Percentiles rank a stretch among this genome's conserved stretches.
Conservation (phyloP, 2,329 filamentous ascomycete genomes). For the Talaromyces sp. region DNA sequence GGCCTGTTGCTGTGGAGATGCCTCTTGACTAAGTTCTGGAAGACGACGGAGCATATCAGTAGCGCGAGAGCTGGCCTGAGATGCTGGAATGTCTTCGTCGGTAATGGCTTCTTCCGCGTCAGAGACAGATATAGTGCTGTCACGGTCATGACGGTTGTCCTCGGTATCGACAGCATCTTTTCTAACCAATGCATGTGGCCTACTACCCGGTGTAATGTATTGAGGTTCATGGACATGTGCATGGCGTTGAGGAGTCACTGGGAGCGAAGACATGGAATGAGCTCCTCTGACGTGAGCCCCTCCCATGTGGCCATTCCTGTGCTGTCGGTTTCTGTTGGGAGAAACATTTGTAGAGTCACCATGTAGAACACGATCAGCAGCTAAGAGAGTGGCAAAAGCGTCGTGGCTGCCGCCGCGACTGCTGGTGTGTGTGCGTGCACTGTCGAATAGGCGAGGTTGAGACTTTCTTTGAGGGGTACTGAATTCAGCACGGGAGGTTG, state of each 20-base stretch:
- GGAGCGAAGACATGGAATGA: constrained; percentile 82
- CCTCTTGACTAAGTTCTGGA: constrained; percentile 43
- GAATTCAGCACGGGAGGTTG: constrained; percentile 57
- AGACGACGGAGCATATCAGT: constrained; percentile 69
- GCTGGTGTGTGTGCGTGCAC: constrained; percentile 42
- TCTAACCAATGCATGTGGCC: constrained; percentile 49
- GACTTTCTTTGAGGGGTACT: constrained; percentile 45
- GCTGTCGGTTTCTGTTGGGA: constrained; percentile 52
- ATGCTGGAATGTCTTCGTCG: constrained; percentile 68
- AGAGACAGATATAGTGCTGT: constrained; percentile 78
- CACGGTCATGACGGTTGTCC: constrained; percentile 57
- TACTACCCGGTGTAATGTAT: constrained; percentile 59
- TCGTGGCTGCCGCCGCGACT: constrained; percentile 56
- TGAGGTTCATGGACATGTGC: constrained; percentile 52
- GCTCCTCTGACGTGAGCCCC: constrained; percentile 55
- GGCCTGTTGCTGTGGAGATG: constrained; percentile 24
- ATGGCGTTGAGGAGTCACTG: constrained; percentile 66
- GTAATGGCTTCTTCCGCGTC: constrained; percentile 54
- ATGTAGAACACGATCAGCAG: constrained; percentile 71
- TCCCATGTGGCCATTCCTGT: constrained; percentile 46
- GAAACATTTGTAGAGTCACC: constrained; percentile 74
- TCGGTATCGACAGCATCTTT: constrained; percentile 30
- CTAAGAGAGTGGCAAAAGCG: constrained; percentile 73
- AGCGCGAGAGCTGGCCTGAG: constrained; percentile 75
- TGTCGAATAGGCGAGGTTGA: constrained; percentile 42